Evolutionary conservation across 331 rosid species (phyloP).

Genomic region (Quercus phellos): DNA sequence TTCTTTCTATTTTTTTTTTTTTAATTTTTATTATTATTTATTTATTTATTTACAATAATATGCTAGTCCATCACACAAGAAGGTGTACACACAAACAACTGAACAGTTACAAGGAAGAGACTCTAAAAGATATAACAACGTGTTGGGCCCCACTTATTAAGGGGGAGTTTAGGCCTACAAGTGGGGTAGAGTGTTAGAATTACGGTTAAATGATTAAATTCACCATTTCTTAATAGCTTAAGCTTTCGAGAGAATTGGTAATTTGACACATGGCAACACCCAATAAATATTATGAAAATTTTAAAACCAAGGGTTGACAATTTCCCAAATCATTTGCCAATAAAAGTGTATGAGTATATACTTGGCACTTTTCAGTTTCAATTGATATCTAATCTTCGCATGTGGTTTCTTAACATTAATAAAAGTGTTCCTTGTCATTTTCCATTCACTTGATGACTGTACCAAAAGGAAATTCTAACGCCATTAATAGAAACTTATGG

Average conservation of each 20-base stretch:
- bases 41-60: neutral
- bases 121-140: neutral
- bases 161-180: no score
- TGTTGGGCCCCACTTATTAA: no score
- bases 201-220: no score
- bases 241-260: no score
- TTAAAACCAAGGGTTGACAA: neutral
- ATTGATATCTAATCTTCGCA: neutral
- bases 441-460: conserved; percentile 1
- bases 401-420: conserved; percentile 8
- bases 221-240: no score
- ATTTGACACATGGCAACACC: neutral
- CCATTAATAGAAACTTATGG: neutral
- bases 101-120: neutral
- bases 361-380: conserved; percentile 17
- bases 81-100: neutral
- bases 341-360: neutral
- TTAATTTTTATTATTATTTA: no score
- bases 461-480: no score
- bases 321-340: neutral
- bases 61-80: conserved; percentile 4
- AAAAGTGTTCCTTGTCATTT: neutral
- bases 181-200: no score
- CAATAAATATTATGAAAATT: neutral
- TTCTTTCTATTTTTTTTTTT: neutral